Percentiles rank a stretch among this genome's conserved stretches.
Evolutionary conservation across 2,329 filamentous ascomycete species (phyloP).

Genomic region (Apiospora pterosperma): DNA sequence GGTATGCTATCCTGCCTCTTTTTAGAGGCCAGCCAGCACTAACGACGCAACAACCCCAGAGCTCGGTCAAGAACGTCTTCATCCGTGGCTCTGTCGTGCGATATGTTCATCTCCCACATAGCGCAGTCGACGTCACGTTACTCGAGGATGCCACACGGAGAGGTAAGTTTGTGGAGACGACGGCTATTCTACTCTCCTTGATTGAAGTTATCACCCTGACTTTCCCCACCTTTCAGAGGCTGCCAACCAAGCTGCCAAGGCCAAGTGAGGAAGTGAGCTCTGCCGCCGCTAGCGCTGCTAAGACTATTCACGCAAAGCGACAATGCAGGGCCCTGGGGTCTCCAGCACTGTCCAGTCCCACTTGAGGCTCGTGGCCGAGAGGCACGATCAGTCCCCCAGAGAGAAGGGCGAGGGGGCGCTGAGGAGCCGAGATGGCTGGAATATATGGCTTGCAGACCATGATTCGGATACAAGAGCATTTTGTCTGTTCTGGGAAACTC

Average conservation of each 20-base stretch:
- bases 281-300: background rate
- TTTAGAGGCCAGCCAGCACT: background rate
- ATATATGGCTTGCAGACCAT: background rate
- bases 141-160: constrained; percentile 88
- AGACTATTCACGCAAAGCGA: background rate
- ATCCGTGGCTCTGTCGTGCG: constrained; percentile 90
- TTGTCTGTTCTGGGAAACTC: background rate
- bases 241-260: constrained; percentile 54
- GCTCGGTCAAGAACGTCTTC: constrained; percentile 91
- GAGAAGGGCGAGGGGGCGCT: constrained; percentile 1
- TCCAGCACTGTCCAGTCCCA: background rate
- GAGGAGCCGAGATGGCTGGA: background rate
- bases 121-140: constrained; percentile 78
- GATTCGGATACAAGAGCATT: background rate
- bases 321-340: background rate
- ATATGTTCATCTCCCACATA: constrained; percentile 83
- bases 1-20: constrained; percentile 42
- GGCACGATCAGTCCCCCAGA: background rate
- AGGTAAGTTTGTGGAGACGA: constrained; percentile 54
- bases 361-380: background rate
- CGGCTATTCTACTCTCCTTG: background rate
- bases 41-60: constrained; percentile 33
- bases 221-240: constrained; percentile 45
- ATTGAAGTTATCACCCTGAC: background rate
- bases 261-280: constrained; percentile 36